A percentile compares a stretch with the other conserved stretches of the same genome.
Conservation (phyloP, 2,329 filamentous ascomycete species). For the Plenodomus tracheiphilus region DNA sequence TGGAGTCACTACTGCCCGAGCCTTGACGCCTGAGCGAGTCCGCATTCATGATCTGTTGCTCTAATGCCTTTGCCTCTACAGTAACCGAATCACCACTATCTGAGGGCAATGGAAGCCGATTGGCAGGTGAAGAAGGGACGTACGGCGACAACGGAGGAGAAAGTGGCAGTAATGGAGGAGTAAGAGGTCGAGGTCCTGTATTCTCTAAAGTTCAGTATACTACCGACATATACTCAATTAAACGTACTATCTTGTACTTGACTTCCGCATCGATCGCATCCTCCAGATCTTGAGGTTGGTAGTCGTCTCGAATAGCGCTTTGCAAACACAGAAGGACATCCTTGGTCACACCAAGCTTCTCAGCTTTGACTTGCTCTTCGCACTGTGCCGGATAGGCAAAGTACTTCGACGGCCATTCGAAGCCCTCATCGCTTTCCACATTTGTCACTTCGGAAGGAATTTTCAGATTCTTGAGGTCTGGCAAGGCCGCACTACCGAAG, state of each 20-base stretch:
- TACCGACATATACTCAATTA: background rate
- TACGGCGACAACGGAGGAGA: slow-evolving; percentile 47
- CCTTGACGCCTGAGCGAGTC: slow-evolving; percentile 38
- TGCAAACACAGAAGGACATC: slow-evolving; percentile 45
- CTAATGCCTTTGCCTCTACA: slow-evolving; percentile 39
- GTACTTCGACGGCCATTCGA: slow-evolving; percentile 47
- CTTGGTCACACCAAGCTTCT: slow-evolving; percentile 45
- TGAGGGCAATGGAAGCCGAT: slow-evolving; percentile 43
- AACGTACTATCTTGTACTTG: slow-evolving; percentile 27
- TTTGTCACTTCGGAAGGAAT: slow-evolving; percentile 41
- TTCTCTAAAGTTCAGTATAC: slow-evolving; percentile 34
- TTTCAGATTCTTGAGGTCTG: slow-evolving; percentile 33
- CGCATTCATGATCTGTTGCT: slow-evolving; percentile 37
- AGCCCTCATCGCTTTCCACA: slow-evolving; percentile 49
- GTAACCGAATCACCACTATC: slow-evolving; percentile 40
- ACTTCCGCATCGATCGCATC: slow-evolving; percentile 17
- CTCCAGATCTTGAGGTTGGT: slow-evolving; percentile 23
- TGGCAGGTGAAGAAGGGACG: slow-evolving; percentile 45
- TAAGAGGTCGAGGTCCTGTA: slow-evolving; percentile 36
- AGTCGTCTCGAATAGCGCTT: slow-evolving; percentile 31
- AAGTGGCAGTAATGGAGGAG: slow-evolving; percentile 53
- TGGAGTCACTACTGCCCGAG: slow-evolving; percentile 37
- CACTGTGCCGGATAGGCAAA: slow-evolving; percentile 29
- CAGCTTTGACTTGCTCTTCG: slow-evolving; percentile 26
- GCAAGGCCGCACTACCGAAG: slow-evolving; percentile 36